Percentiles rank a stretch among this genome's conserved stretches.
These are phyloP conservation scores for Rosellinia necatrix DNA, from an alignment of 2,329 filamentous ascomycete genomes.

Conservation along the genomic window DNA sequence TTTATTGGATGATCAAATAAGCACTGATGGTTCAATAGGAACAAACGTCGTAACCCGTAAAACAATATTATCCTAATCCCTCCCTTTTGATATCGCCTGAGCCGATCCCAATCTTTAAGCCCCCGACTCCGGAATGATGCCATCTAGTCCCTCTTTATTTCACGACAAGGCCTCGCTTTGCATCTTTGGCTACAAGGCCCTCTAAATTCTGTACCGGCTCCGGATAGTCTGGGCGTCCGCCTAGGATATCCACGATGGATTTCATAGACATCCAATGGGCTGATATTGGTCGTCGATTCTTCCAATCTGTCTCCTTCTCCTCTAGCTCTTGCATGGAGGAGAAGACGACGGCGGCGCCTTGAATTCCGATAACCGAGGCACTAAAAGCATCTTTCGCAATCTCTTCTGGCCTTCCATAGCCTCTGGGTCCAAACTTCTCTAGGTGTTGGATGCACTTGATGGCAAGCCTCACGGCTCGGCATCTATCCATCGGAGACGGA, in stretches of 20 bases:
- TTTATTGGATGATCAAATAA: too few relatives aligned
- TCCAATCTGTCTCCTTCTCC: constrained; percentile 88
- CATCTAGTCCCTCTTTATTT: background rate
- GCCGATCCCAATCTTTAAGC: constrained; percentile 9
- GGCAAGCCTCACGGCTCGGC: constrained; percentile 85
- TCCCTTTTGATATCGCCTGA: constrained; percentile 9
- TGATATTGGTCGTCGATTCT: constrained; percentile 78
- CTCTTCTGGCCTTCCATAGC: constrained; percentile 58
- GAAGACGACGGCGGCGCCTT: constrained; percentile 88
- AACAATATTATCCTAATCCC: background rate
- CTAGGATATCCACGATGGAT: constrained; percentile 81
- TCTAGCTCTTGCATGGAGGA: constrained; percentile 81
- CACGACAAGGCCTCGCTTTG: constrained; percentile 57
- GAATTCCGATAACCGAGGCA: constrained; percentile 85
- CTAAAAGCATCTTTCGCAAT: constrained; percentile 77
- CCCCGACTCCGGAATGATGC: constrained; percentile 19
- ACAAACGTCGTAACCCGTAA: background rate
- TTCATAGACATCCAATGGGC: constrained; percentile 87
- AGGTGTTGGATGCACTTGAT: constrained; percentile 95
- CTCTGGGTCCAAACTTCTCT: constrained; percentile 73
- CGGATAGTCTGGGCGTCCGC: constrained; percentile 66
- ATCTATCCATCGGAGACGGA: constrained; percentile 94
- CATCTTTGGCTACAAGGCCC: constrained; percentile 63
- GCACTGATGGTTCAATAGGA: constrained; percentile 3
- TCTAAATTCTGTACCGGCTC: constrained; percentile 55